Conservation (phyloP, 257 asterid species). For the Capsicum baccatum region DNA sequence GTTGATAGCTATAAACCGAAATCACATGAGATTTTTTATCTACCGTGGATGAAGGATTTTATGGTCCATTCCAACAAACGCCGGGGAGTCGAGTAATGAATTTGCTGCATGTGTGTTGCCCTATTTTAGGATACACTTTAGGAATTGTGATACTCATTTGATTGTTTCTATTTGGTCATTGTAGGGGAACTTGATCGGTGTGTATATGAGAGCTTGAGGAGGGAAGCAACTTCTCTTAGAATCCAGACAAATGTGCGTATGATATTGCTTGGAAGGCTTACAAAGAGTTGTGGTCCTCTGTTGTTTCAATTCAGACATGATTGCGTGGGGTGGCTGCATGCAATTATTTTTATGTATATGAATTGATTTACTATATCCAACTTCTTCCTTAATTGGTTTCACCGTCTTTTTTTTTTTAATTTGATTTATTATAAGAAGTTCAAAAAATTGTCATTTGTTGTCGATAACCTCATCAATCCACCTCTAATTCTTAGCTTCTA, state of each 20-base stretch:
- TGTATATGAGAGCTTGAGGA: conserved; percentile 36
- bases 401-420: too few relatives aligned
- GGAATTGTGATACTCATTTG: conserved; percentile 20
- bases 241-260: conserved; percentile 81
- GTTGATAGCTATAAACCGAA: too few relatives aligned
- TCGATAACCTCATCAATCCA: too few relatives aligned
- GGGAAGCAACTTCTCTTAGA: conserved; percentile 73
- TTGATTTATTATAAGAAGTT: too few relatives aligned
- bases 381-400: too few relatives aligned
- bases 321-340: conserved; percentile 98
- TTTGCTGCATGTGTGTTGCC: conserved; percentile 22
- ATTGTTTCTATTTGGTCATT: conserved; percentile 16
- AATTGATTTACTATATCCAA: too few relatives aligned
- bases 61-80: too few relatives aligned
- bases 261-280: conserved; percentile 88
- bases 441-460: too few relatives aligned
- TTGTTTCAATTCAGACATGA: conserved; percentile 84
- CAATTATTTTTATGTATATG: conserved; percentile 10
- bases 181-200: too few relatives aligned
- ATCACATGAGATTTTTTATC: too few relatives aligned
- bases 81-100: conserved; percentile 40
- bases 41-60: too few relatives aligned
- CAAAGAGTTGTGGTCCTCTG: conserved; percentile 67
- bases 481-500: too few relatives aligned
- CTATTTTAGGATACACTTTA: conserved; percentile 6